A percentile compares a stretch with the other conserved stretches of the same genome.
Evolutionary conservation across 139 green algal genomes (phyloP).

Genomic region (Marvania coccoides): DNA sequence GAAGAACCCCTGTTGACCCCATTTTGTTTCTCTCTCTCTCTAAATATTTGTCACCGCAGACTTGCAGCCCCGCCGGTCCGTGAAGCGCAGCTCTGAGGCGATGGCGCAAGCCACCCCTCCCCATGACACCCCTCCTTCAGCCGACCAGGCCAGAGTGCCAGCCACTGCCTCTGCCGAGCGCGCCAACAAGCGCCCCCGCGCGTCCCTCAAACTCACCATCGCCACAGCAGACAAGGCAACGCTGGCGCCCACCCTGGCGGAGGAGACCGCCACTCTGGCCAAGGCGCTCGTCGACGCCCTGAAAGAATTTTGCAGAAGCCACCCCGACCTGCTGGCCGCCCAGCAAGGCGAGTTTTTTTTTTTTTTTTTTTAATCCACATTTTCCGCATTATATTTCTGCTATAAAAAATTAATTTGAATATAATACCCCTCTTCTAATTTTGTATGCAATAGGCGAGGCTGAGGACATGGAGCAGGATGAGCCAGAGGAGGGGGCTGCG

Average conservation of each 20-base stretch:
- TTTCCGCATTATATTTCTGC: too few species aligned
- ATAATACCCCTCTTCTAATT: too few species aligned
- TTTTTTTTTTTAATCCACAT: too few species aligned
- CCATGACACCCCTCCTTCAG: background rate
- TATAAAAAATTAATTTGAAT: too few species aligned
- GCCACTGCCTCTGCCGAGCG: background rate
- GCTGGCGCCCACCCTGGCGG: background rate
- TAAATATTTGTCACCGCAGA: too few species aligned
- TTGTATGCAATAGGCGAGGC: too few species aligned
- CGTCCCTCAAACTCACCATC: background rate
- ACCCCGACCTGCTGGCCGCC: background rate
- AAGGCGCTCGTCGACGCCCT: background rate
- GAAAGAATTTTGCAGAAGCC: background rate
- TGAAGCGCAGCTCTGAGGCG: background rate
- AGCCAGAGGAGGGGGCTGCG: too few species aligned
- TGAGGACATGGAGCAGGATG: too few species aligned
- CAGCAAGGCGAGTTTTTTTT: too few species aligned
- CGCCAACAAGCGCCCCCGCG: background rate
- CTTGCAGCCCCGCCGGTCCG: background rate
- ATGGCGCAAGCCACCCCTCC: background rate
- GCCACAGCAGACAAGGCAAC: background rate
- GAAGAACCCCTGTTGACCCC: too few species aligned
- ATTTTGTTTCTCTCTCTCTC: too few species aligned
- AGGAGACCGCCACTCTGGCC: background rate
- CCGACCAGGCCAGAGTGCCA: background rate